Evolutionary conservation across 179 eudicot genomes (phyloP).

Genomic region (Drosera spatulata): DNA sequence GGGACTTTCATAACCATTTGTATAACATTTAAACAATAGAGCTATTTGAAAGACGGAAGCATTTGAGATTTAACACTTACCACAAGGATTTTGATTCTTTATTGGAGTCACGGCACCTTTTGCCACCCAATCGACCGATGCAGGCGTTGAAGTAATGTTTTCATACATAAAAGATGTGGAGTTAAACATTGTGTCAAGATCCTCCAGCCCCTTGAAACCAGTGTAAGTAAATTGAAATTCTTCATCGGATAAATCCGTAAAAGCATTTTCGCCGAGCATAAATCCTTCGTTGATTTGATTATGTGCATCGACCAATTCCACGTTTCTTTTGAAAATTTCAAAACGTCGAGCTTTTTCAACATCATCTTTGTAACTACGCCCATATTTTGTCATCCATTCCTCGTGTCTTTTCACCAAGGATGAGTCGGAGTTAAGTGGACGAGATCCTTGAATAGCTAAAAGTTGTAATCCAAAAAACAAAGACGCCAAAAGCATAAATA

Average conservation of each 20-base stretch:
- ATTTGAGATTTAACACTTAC: constrained; percentile 6
- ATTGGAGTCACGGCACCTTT: constrained; percentile 15
- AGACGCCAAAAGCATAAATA: too few species aligned
- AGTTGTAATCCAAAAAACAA: too few species aligned
- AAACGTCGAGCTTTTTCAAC: neutral
- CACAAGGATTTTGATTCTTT: constrained; percentile 27
- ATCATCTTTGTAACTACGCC: constrained; percentile 14
- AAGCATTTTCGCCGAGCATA: neutral
- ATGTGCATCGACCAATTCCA: constrained; percentile 11
- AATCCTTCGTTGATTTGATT: neutral
- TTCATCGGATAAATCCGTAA: constrained; percentile 17
- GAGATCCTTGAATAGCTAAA: neutral
- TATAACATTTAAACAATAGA: neutral
- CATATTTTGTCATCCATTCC: constrained; percentile 18
- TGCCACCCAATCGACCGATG: constrained; percentile 12
- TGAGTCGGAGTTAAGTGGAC: neutral
- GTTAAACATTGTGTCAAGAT: neutral
- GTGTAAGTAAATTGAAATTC: constrained; percentile 18
- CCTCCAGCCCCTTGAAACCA: constrained; percentile 5
- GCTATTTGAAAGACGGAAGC: too few species aligned
- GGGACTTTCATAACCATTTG: neutral
- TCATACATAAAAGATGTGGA: constrained; percentile 5
- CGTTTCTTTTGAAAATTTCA: too few species aligned
- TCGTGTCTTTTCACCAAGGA: constrained; percentile 13
- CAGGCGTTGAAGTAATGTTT: constrained; percentile 6